Conservation (phyloP, 2,329 filamentous ascomycete species). For the Aplosporella prunicola region DNA sequence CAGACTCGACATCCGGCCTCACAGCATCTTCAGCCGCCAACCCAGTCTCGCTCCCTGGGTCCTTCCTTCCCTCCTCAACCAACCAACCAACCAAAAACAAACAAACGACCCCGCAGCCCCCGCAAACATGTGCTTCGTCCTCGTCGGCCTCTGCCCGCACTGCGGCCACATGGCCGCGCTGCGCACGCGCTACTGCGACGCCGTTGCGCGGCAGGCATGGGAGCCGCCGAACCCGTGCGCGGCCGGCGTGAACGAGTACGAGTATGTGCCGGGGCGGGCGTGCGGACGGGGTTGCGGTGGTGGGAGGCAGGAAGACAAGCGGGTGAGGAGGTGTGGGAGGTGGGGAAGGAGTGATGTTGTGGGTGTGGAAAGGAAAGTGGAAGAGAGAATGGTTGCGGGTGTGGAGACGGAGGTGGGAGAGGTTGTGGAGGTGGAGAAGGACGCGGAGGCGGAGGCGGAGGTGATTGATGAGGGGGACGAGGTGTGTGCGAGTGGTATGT, state of each 20-base stretch:
- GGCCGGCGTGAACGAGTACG: conserved; percentile 5
- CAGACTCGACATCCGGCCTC: too few relatives aligned
- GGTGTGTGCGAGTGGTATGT: too few relatives aligned
- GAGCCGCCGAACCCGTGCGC: not conserved
- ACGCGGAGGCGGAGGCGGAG: not conserved
- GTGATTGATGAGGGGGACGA: too few relatives aligned
- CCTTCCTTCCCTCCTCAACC: too few relatives aligned
- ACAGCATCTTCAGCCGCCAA: too few relatives aligned
- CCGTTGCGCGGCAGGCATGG: not conserved
- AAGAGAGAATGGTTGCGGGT: not conserved
- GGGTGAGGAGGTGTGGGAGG: not conserved
- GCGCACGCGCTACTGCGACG: conserved; percentile 7
- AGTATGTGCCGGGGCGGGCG: conserved; percentile 1
- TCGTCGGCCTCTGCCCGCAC: conserved; percentile 6
- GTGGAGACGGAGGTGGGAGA: not conserved
- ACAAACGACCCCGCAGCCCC: not conserved
- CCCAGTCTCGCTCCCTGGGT: too few relatives aligned
- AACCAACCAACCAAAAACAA: not conserved
- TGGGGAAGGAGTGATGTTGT: not conserved
- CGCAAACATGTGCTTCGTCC: conserved; percentile 9
- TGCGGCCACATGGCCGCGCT: conserved; percentile 7
- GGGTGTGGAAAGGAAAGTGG: not conserved
- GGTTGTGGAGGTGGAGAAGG: not conserved
- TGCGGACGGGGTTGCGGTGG: not conserved
- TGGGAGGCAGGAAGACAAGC: not conserved